Evolutionary conservation across 2,329 filamentous ascomycete species (phyloP), one percentile per base, ranked within the genome.

Genomic region (Immersiporthe knoxdaviesiana): DNA sequence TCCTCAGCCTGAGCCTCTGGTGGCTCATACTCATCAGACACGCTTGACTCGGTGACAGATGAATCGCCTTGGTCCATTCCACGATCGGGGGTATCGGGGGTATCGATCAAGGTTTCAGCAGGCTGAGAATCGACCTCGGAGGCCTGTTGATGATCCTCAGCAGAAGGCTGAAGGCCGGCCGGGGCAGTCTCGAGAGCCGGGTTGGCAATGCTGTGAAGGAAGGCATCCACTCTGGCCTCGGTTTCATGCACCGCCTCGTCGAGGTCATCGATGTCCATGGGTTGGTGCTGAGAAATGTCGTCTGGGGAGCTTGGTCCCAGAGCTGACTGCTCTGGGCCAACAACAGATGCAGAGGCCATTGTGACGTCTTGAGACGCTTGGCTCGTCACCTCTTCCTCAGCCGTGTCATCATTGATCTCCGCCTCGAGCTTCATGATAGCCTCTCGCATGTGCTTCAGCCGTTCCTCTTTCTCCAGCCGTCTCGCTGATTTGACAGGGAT

Each of bases 1-100:
- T 66, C 74, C 41, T 66, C 54, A 16, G 54, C 68, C 18, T 74
- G 74, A 4, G 79, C 80, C 66, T 83, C 84, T 24, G 85, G 85
- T 62, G 87, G 87, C 72, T 90, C 86, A 73, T 89, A 88, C 63
- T 79, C 83, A 70, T 88, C 87, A 2, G 85, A 85, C 32, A 71
- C 74, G 35, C 75, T 73, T n/a, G 74, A 74, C 32, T 68, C 71
- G 16, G 70, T 74, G 37, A 37, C 52, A 62, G 67, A 35, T 27
- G 50, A 30, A 37, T 39, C 54, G 18, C 52, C 41, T 32, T 30
- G n/a, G 7, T 21, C 21, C 41, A 47, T 30, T 21, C 50, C 41
- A 41, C 16, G 4, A 18, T 52, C 35, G 10, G 24, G 24, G 24
- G 47, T 18, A 16, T 60, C 41, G 7, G 21, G 24, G 24, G 47